Percentiles rank a stretch among this genome's conserved stretches.
These are phyloP conservation scores for Linaria vulgaris DNA, from an alignment of 257 asterid species.

Conservation along the genomic window DNA sequence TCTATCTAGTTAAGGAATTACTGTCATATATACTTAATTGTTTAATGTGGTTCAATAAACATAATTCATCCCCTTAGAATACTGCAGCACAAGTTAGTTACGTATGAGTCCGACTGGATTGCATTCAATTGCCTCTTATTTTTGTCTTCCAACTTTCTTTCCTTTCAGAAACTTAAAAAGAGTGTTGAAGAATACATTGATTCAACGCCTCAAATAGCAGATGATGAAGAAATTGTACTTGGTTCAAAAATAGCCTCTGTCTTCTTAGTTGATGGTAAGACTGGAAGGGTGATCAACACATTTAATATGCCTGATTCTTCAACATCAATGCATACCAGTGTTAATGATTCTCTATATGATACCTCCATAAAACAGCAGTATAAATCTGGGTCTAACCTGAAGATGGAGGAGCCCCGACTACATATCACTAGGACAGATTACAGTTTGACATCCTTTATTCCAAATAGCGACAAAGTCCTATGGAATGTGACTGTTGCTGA, in stretches of 20 bases:
- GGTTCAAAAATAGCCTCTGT: constrained; percentile 78
- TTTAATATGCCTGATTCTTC: constrained; percentile 52
- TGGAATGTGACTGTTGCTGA: constrained; percentile 96
- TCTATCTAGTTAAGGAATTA: no score
- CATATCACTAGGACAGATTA: constrained; percentile 92
- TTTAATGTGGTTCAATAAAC: no score
- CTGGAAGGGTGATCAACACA: constrained; percentile 65
- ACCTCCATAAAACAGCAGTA: constrained; percentile 42
- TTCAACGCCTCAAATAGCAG: constrained; percentile 94
- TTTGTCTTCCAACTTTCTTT: constrained; percentile 16
- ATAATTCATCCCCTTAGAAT: no score
- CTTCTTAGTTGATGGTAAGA: constrained; percentile 71
- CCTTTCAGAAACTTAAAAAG: constrained; percentile 71
- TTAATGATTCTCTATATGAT: constrained; percentile 34
- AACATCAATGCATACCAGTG: constrained; percentile 28
- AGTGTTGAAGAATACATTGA: constrained; percentile 78
- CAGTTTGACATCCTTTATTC: constrained; percentile 70
- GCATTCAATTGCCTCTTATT: constrained; percentile 19
- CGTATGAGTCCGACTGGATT: no score
- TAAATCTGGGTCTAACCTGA: no score
- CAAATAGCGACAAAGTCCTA: constrained; percentile 68
- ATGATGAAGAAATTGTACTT: constrained; percentile 86
- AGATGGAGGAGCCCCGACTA: constrained; percentile 54
- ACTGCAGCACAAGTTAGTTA: no score
- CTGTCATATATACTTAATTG: no score